These are phyloP conservation scores for button mushroom (Agaricus bisporus) DNA, from an alignment of 768 basidiomycete species.

Conservation along the genomic window DNA sequence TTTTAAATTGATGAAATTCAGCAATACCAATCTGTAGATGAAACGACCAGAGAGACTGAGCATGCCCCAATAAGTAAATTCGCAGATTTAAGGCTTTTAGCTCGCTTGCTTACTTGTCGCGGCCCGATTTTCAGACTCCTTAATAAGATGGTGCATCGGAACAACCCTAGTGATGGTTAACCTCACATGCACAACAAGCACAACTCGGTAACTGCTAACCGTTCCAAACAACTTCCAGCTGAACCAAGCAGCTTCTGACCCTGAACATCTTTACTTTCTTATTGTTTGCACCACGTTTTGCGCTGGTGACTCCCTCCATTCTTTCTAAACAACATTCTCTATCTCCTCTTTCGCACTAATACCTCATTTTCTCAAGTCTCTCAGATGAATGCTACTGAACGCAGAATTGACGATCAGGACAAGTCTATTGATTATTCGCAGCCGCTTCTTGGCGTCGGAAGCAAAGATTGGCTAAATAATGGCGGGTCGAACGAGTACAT, in stretches of 20 bases:
- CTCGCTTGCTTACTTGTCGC: no score
- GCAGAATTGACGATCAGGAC: conserved; percentile 5
- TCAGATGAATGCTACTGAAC: background rate
- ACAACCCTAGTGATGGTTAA: no score
- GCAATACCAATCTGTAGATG: no score
- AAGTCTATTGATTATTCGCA: background rate
- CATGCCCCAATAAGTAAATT: no score
- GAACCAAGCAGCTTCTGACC: background rate
- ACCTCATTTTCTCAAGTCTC: background rate
- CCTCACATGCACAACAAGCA: background rate
- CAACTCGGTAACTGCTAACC: background rate
- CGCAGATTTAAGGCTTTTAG: no score
- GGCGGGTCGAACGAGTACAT: conserved; percentile 1
- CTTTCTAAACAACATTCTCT: background rate
- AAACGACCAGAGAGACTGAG: no score
- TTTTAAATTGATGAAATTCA: no score
- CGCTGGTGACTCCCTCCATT: conserved; percentile 1
- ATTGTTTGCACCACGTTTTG: background rate
- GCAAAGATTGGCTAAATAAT: background rate
- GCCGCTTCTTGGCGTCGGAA: background rate
- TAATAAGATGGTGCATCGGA: no score
- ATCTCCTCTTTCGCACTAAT: background rate
- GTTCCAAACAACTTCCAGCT: background rate
- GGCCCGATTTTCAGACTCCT: no score
- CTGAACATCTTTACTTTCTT: background rate